Percentiles rank a stretch among this genome's conserved stretches.
Evolutionary conservation across 73 alveolate species (phyloP).

Genomic region (Paramecium pentaurelia): DNA sequence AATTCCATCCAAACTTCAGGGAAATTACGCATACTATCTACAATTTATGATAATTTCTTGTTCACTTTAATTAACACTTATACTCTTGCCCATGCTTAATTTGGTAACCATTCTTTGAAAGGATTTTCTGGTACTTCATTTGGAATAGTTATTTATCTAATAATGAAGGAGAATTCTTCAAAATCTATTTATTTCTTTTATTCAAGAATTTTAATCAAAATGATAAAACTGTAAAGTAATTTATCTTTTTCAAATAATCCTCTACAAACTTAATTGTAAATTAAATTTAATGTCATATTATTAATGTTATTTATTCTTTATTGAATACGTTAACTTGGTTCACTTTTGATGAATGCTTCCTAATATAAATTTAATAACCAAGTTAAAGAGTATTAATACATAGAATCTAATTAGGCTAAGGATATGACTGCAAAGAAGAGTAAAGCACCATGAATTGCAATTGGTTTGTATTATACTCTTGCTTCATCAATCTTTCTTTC

Average conservation of each 20-base stretch:
- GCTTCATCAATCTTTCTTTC: slow-evolving; percentile 51
- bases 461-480: slow-evolving; percentile 72
- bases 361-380: slow-evolving; percentile 66
- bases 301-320: slow-evolving; percentile 55
- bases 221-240: slow-evolving; percentile 75
- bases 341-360: slow-evolving; percentile 68
- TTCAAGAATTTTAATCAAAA: slow-evolving; percentile 81
- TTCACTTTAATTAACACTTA: neutral
- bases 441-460: slow-evolving; percentile 83
- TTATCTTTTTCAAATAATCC: slow-evolving; percentile 97
- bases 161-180: slow-evolving; percentile 79
- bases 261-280: slow-evolving; percentile 90
- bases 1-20: slow-evolving; percentile 57
- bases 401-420: slow-evolving; percentile 79
- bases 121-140: neutral
- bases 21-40: slow-evolving; percentile 15
- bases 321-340: slow-evolving; percentile 57
- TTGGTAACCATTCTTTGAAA: slow-evolving; percentile 7
- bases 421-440: slow-evolving; percentile 81
- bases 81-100: neutral
- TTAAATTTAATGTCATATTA: slow-evolving; percentile 65
- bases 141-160: neutral
- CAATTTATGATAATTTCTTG: slow-evolving; percentile 53
- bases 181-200: slow-evolving; percentile 75
- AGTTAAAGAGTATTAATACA: slow-evolving; percentile 80